Conservation (phyloP, 257 asterid species). For the Solanum chiquidenum region DNA sequence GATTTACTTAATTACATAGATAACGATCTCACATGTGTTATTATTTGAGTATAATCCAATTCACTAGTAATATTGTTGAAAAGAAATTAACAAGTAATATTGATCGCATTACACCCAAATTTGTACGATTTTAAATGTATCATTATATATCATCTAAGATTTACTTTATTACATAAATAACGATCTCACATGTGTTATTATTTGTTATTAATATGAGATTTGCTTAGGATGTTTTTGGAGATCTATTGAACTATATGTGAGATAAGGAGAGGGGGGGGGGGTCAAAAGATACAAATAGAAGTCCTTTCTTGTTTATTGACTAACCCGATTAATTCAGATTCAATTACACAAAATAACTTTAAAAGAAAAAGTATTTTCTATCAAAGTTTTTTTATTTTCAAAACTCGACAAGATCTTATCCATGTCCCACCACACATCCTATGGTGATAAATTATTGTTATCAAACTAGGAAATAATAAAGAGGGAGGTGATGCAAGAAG, state of each 20-base stretch:
- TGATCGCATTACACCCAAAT: background rate
- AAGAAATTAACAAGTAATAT: too few species aligned
- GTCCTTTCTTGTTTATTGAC: too few species aligned
- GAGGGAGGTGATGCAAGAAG: background rate
- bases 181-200: background rate
- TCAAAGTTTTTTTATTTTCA: too few species aligned
- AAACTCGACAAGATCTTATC: background rate
- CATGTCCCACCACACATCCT: background rate
- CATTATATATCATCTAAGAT: background rate
- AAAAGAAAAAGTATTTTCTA: too few species aligned
- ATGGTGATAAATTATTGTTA: background rate
- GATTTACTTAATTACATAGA: background rate
- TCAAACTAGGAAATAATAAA: background rate
- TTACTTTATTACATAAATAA: background rate
- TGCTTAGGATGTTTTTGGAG: background rate
- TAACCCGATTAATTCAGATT: background rate
- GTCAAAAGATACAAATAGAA: too few species aligned
- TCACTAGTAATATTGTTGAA: background rate
- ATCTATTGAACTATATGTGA: too few species aligned
- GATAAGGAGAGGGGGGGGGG: too few species aligned
- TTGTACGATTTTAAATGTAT: background rate
- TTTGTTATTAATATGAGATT: background rate
- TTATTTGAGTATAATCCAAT: background rate
- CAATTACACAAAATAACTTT: background rate
- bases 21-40: background rate